Conservation (phyloP, 441 rosid genomes). For the Viola pubescens region DNA sequence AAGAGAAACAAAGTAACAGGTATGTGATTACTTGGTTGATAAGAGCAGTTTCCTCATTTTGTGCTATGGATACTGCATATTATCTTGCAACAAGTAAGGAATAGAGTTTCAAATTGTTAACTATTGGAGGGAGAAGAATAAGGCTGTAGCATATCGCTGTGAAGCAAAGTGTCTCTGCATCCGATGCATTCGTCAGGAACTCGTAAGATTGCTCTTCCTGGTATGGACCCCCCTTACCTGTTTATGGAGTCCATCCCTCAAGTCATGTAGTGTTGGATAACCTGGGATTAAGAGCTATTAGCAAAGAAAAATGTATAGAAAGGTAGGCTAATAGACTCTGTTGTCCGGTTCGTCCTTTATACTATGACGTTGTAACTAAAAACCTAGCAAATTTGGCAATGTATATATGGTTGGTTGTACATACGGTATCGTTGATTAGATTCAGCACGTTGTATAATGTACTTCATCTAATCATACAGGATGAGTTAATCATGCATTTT, state of each 20-base stretch:
- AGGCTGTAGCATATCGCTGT: conserved; percentile 23
- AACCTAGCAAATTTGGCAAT: not conserved
- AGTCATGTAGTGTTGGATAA: conserved; percentile 14
- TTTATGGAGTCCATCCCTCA: conserved; percentile 17
- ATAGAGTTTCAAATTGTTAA: conserved; percentile 23
- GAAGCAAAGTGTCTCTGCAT: conserved; percentile 19
- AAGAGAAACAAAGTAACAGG: conserved; percentile 26
- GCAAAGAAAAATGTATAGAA: conserved; percentile 28
- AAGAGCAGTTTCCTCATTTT: conserved; percentile 39
- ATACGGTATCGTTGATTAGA: not conserved
- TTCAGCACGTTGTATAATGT: no score
- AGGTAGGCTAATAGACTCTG: conserved; percentile 11
- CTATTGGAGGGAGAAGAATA: conserved; percentile 24
- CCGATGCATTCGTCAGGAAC: conserved; percentile 11
- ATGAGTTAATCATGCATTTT: no score
- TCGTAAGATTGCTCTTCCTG: conserved; percentile 18
- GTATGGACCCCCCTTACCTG: conserved; percentile 1
- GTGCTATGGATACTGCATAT: conserved; percentile 23
- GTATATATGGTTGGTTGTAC: conserved; percentile 14
- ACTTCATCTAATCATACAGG: no score
- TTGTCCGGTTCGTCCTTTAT: conserved; percentile 1
- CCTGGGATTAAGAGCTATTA: conserved; percentile 18
- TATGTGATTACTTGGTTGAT: conserved; percentile 21
- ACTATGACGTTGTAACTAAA: not conserved
- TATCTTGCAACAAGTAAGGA: conserved; percentile 15